Conservation (phyloP, 495 filamentous ascomycete genomes). For the Echria macrotheca region DNA sequence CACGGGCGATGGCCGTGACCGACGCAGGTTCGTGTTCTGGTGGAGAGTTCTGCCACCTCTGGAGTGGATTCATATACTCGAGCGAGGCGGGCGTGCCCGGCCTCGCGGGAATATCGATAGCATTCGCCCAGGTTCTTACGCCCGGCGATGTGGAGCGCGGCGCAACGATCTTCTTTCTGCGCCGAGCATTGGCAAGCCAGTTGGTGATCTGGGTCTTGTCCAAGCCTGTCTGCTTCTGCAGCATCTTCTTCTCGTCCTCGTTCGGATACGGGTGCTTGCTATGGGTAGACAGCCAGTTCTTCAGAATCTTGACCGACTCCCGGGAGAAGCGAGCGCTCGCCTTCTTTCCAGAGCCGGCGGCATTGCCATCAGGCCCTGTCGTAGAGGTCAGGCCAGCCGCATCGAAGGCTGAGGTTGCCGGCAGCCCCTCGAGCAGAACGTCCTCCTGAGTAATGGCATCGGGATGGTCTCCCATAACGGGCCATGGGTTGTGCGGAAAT, state of each 20-base stretch:
- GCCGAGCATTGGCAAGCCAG: constrained; percentile 81
- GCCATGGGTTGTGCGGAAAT: constrained; percentile 42
- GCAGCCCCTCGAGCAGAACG: constrained; percentile 36
- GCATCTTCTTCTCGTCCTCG: constrained; percentile 70
- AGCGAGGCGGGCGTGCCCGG: constrained; percentile 43
- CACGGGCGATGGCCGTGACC: constrained; percentile 70
- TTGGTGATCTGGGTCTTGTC: constrained; percentile 73
- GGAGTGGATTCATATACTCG: constrained; percentile 70
- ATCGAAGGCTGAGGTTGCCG: constrained; percentile 37
- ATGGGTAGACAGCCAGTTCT: constrained; percentile 72
- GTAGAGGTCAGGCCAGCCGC: constrained; percentile 6
- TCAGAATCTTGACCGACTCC: constrained; percentile 66
- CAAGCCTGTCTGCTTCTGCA: constrained; percentile 67
- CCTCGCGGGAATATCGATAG: constrained; percentile 61
- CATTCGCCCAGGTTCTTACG: constrained; percentile 46
- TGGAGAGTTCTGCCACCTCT: constrained; percentile 81
- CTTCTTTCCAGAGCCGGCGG: constrained; percentile 35
- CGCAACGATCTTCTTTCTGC: constrained; percentile 63
- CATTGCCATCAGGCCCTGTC: constrained; percentile 28
- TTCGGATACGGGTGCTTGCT: constrained; percentile 74
- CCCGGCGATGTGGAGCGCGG: constrained; percentile 54
- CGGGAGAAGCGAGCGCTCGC: constrained; percentile 63
- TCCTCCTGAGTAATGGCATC: constrained; percentile 43
- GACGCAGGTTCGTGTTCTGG: constrained; percentile 84
- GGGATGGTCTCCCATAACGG: constrained; percentile 40